A percentile compares a stretch with the other conserved stretches of the same genome.
Conservation (phyloP, 306 rosid species). For the Hippophae tibetana region DNA sequence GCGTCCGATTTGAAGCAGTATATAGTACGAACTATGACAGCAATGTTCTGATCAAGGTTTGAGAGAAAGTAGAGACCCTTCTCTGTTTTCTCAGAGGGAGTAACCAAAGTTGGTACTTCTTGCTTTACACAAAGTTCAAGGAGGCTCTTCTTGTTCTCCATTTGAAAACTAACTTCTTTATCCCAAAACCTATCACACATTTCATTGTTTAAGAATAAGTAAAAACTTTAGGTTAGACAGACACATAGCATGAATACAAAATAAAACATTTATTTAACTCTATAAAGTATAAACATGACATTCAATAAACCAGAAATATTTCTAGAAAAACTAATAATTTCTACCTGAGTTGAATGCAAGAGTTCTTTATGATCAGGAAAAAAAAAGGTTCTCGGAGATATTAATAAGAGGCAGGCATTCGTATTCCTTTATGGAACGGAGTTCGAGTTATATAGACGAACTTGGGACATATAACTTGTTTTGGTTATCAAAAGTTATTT, state of each 20-base stretch:
- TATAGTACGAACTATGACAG: conserved; percentile 45
- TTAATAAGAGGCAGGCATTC: neutral
- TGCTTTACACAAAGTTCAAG: conserved; percentile 30
- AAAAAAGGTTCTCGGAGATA: neutral
- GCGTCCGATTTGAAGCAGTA: conserved; percentile 48
- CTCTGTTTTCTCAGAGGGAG: conserved; percentile 45
- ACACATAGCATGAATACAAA: neutral
- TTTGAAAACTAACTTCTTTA: conserved; percentile 11
- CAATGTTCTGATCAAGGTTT: conserved; percentile 74
- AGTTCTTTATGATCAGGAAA: neutral
- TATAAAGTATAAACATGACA: conserved; percentile 4
- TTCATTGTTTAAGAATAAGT: neutral
- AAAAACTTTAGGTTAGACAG: neutral
- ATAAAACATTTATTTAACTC: neutral
- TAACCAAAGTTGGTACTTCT: conserved; percentile 44
- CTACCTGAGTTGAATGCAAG: too few relatives aligned
- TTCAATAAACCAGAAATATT: neutral
- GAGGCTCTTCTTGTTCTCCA: conserved; percentile 22
- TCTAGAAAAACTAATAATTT: too few relatives aligned
- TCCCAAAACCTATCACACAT: neutral
- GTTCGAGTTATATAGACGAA: conserved; percentile 29
- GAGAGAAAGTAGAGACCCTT: conserved; percentile 67
- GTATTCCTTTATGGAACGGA: neutral
- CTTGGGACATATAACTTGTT: conserved; percentile 3
- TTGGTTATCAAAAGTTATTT: conserved; percentile 4